Base-by-base conservation (phyloP, 2,329 filamentous ascomycete species). In the Paecilomyces formosus region DNA sequence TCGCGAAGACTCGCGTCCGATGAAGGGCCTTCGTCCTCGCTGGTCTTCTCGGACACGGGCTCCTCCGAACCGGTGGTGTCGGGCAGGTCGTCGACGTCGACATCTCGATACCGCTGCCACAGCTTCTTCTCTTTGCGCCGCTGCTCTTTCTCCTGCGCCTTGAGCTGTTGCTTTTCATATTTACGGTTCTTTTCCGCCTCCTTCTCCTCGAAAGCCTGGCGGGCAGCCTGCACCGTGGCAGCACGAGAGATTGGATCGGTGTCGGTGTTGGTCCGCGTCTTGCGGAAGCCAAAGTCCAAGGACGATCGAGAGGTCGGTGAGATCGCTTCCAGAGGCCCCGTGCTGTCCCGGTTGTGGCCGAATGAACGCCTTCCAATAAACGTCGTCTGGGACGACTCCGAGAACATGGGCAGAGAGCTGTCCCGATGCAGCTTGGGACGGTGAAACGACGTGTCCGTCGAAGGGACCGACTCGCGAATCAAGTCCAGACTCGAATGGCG, bases 171-270 rank as follows among this genome's bases (percentile, higher is more conserved):
- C 64, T 81, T 77, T 65, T 84, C 80, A 53, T 78, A 72, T 63
- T 82, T 82, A 55, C 75, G 78, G 57, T 78, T 78, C 64, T 85
- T 85, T 35, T 78, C 81, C 3, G 79, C 81, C 70, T 85, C 82
- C 63, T 83, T 82, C 62, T 85, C 81, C 59, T 82, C 77, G 66
- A 85, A 85, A 31, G 83, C 82, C 55, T 79, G 74, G 6, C 84
- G 78, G 4, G 81, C 79, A 52, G 80, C 81, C 57, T 81, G 79
- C 9, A 86, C 82, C 3, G 79, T 79, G 18, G 82, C 82, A 50
- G 82, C 82, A 45, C 82, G 78, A 4, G 79, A 79, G 30, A 79
- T 75, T 7, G 82, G 76, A 63, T 85, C 82, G 13, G 75, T 76
- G 63, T 85, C 82, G 15, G 75, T 76, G 58, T 80, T 81, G 3